phyloP scores from a whole-genome alignment of 306 rosid genomes.

The Delonix regia region DNA sequence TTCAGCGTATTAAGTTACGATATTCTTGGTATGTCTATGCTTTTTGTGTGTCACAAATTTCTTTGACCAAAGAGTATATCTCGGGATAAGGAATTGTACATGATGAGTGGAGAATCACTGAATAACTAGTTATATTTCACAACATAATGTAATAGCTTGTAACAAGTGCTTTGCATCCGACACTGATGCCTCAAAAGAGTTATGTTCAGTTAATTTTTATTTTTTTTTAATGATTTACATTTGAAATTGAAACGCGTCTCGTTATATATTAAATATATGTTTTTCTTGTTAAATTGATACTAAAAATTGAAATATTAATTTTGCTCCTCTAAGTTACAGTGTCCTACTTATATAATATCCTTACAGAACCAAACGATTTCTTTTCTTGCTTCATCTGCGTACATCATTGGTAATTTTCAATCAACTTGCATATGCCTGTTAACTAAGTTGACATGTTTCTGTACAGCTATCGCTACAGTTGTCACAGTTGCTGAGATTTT shows the following conservation, averaged over 20 bases:
- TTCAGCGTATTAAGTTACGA: neutral
- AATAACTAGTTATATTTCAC: no score
- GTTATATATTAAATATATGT: neutral
- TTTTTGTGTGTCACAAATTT: neutral
- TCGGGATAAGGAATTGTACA: no score
- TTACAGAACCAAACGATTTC: slow-evolving; percentile 5
- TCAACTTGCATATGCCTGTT: neutral
- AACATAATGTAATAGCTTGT: no score
- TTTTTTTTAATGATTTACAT: neutral
- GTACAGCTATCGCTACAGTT: slow-evolving; percentile 85
- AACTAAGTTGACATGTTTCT: slow-evolving; percentile 1
- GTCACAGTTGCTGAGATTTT: slow-evolving; percentile 90
- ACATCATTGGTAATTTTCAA: neutral
- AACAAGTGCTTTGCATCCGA: neutral
- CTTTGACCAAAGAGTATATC: no score
- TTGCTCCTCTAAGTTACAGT: no score
- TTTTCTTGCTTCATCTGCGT: slow-evolving; percentile 11
- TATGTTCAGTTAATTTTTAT: no score
- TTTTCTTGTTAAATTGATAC: neutral
- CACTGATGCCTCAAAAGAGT: neutral
- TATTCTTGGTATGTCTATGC: neutral
- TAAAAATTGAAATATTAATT: neutral
- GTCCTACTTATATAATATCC: neutral
- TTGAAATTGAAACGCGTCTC: neutral
- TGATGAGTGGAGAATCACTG: neutral